Evolutionary conservation across 345 rosid genomes (phyloP), one percentile per base, ranked within the genome.

Genomic region (Eucalyptus pauciflora): DNA sequence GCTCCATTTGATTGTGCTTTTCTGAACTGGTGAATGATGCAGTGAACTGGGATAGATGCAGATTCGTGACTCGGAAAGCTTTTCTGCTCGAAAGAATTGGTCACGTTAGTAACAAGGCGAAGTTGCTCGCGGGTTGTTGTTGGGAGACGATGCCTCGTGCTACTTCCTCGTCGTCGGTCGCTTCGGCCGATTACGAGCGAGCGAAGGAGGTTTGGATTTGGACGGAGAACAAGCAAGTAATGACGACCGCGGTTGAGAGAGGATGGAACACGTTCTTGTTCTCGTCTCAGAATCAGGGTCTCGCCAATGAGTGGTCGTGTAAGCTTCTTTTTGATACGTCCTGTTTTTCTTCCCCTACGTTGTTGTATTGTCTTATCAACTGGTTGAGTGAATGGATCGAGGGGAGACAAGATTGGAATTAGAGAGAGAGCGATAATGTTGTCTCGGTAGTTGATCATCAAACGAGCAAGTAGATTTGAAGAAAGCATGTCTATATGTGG

Each of bases 181-280:
- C 93, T 60, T 86, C 89, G 81, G 46, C 51, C n/a, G 87, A 76
- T 37, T 93, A 89, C 86, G 93, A 91, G 88, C 86, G 86, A 64
- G 88, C 94, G 43, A 96, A 97, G 95, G 91, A 89, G 90, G 96
- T 96, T 48, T 97, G 99, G 98, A 90, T 96, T 86, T 96, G 97
- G 97, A 97, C 96, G 18, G 92, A 95, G 91, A 93, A 89, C 90
- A 95, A 95, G 92, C 93, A 94, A 50, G 97, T 96, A 10, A 96
- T 96, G 97, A 94, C 96, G 24, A 92, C 93, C 90, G 95, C 99
- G 17, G 99, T 97, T 13, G 98, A 96, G 92, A 93, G 98, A 88
- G 99, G 99, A 5, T 97, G 99, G 99, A 96, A 93, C 91, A 96
- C 97, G n/a, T 94, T 97, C 92, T 4, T 96, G 62, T 96, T 95